Conservation (phyloP, 805 yeast genomes). For the Cyberlindnera petersonii region DNA sequence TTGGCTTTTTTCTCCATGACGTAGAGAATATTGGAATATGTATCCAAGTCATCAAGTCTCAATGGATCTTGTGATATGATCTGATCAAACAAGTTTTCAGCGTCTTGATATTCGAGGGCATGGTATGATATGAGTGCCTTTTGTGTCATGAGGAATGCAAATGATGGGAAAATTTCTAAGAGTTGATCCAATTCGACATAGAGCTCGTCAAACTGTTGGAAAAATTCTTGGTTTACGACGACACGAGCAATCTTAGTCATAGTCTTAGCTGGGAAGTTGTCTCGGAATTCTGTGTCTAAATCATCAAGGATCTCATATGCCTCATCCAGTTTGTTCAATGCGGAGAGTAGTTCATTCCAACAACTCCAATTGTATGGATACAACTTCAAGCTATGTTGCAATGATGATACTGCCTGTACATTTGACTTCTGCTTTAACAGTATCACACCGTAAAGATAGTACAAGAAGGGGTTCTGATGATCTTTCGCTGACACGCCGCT, state of each 20-base stretch:
- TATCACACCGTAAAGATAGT: constrained; percentile 69
- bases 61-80: constrained; percentile 74
- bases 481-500: too few species aligned
- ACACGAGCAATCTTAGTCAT: constrained; percentile 22
- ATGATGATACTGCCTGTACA: constrained; percentile 53
- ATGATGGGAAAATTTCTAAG: constrained; percentile 59
- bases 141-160: constrained; percentile 73
- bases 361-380: constrained; percentile 93
- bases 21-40: constrained; percentile 89
- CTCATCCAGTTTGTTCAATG: constrained; percentile 59
- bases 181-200: constrained; percentile 47
- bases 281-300: constrained; percentile 21
- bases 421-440: constrained; percentile 62
- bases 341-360: constrained; percentile 75
- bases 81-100: constrained; percentile 76
- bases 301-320: constrained; percentile 34
- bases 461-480: constrained; percentile 62
- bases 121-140: constrained; percentile 80
- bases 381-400: constrained; percentile 55
- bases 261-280: constrained; percentile 5
- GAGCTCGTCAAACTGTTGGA: constrained; percentile 58
- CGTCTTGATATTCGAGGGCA: constrained; percentile 76
- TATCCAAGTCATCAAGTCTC: constrained; percentile 85
- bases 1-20: constrained; percentile 89
- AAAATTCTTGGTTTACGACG: constrained; percentile 60